Conservation (phyloP, 495 filamentous ascomycete genomes). For the Cladorrhinum samala region DNA sequence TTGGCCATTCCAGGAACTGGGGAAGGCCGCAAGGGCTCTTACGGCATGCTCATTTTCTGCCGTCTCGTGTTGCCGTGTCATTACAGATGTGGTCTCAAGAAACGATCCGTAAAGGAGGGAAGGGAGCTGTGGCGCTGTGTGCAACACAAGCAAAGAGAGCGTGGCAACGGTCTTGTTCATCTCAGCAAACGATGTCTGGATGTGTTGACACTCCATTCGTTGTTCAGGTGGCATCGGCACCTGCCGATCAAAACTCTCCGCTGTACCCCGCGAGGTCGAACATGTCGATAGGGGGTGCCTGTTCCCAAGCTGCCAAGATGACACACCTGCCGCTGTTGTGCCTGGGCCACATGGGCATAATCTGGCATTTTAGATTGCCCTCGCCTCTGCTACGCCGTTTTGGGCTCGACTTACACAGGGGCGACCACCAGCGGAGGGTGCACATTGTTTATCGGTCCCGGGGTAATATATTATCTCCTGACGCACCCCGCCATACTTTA, state of each 20-base stretch:
- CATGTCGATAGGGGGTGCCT: neutral
- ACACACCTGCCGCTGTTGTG: slow-evolving; percentile 14
- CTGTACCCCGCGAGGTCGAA: slow-evolving; percentile 17
- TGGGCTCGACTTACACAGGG: slow-evolving; percentile 6
- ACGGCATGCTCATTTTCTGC: slow-evolving; percentile 4
- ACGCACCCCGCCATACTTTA: slow-evolving; percentile 17
- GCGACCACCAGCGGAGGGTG: slow-evolving; percentile 8
- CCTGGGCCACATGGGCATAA: slow-evolving; percentile 18
- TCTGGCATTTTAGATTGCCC: slow-evolving; percentile 21
- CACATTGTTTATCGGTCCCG: slow-evolving; percentile 21
- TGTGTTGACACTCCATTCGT: neutral
- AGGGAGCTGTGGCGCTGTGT: too few relatives aligned
- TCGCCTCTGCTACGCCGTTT: slow-evolving; percentile 6
- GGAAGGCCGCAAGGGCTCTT: neutral
- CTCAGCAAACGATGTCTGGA: neutral
- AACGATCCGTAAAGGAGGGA: neutral
- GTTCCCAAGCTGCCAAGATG: slow-evolving; percentile 1
- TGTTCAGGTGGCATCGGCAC: slow-evolving; percentile 19
- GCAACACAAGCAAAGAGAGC: neutral
- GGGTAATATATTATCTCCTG: slow-evolving; percentile 24
- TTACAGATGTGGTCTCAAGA: neutral
- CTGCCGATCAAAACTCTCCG: slow-evolving; percentile 27
- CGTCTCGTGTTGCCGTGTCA: slow-evolving; percentile 9
- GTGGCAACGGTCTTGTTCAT: neutral
- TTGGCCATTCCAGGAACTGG: slow-evolving; percentile 22